Percentiles rank a stretch among this genome's conserved stretches.
These are phyloP conservation scores for Aureobasidium sp. DNA, from an alignment of 2,329 filamentous ascomycete genomes.

Conservation along the genomic window DNA sequence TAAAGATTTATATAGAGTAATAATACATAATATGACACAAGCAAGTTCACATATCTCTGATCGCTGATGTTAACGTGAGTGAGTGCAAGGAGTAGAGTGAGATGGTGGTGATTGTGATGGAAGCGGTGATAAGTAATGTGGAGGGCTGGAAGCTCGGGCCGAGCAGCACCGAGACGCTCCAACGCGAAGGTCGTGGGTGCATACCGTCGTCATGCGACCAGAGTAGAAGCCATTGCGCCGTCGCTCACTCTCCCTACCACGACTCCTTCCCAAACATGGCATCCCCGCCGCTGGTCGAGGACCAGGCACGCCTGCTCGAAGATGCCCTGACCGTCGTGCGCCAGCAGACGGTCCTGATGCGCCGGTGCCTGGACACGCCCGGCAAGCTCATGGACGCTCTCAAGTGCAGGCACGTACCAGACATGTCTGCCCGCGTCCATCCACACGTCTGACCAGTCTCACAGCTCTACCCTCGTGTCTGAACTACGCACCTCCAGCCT, in stretches of 20 bases:
- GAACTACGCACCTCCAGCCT: conserved; percentile 94
- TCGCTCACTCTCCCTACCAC: background rate
- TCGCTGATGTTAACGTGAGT: background rate
- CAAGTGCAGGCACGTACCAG: conserved; percentile 69
- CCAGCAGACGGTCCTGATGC: conserved; percentile 95
- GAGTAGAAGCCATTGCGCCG: conserved; percentile 2
- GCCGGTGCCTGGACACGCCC: conserved; percentile 91
- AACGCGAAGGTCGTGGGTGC: conserved; percentile 1
- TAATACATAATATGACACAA: conserved; percentile 2
- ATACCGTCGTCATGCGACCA: conserved; percentile 10
- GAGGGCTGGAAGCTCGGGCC: background rate
- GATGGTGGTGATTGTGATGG: background rate
- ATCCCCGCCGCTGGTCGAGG: conserved; percentile 44
- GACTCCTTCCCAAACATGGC: conserved; percentile 28
- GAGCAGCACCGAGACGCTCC: background rate
- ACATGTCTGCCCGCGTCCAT: background rate
- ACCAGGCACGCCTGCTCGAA: conserved; percentile 82
- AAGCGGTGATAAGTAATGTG: background rate
- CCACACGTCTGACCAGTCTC: conserved; percentile 22
- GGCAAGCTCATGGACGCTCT: conserved; percentile 99
- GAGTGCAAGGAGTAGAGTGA: background rate
- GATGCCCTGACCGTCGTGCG: conserved; percentile 94
- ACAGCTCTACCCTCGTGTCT: conserved; percentile 93
- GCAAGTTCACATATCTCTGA: background rate
- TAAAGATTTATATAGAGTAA: background rate